Percentiles rank a stretch among this genome's conserved stretches.
These are phyloP conservation scores for Toxicodendron radicans DNA, from an alignment of 345 rosid genomes.

Conservation along the genomic window DNA sequence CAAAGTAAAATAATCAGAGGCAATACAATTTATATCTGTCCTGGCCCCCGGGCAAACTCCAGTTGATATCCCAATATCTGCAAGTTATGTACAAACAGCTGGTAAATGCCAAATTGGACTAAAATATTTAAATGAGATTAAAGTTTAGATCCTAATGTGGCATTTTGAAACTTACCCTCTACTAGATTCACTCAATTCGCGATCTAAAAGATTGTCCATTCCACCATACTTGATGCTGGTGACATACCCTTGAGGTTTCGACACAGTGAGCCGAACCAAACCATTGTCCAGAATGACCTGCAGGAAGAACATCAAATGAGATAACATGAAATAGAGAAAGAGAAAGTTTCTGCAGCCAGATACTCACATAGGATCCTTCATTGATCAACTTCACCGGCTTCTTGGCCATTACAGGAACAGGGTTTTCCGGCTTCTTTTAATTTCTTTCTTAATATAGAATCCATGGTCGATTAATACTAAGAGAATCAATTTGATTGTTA, in stretches of 20 bases:
- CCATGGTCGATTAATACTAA: no score
- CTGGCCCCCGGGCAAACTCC: constrained; percentile 32
- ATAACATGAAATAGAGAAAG: background rate
- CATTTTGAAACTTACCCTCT: constrained; percentile 32
- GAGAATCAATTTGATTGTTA: no score
- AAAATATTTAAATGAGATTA: background rate
- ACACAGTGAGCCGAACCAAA: constrained; percentile 27
- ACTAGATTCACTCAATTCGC: constrained; percentile 29
- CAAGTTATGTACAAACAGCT: background rate
- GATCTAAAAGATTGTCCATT: constrained; percentile 37
- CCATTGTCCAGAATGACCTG: constrained; percentile 34
- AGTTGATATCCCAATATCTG: constrained; percentile 43
- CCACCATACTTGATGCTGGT: constrained; percentile 38
- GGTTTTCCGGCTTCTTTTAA: background rate
- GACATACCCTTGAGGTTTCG: constrained; percentile 32
- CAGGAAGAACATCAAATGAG: constrained; percentile 4
- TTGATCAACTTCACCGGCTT: constrained; percentile 22
- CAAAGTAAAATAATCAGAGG: background rate
- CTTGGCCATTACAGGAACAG: constrained; percentile 20
- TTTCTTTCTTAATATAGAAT: background rate
- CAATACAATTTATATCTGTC: constrained; percentile 30
- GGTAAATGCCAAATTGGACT: no score
- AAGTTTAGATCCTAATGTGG: background rate
- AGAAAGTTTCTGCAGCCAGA: background rate
- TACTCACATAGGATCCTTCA: constrained; percentile 30